These are phyloP conservation scores for Entomortierella chlamydospora DNA, from an alignment of 192 early-diverging fungal species.

Conservation along the genomic window DNA sequence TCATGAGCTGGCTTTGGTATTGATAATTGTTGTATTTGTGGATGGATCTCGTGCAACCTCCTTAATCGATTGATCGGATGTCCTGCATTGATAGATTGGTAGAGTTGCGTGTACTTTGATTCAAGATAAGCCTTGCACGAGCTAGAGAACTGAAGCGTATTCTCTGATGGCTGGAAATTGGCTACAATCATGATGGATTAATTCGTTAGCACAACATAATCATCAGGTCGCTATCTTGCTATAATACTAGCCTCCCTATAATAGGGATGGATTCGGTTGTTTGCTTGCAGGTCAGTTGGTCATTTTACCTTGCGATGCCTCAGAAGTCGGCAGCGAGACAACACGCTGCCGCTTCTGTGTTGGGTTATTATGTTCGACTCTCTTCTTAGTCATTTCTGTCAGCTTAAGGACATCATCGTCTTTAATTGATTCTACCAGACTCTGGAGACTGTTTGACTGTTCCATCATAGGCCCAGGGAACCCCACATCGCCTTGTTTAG, in stretches of 20 bases:
- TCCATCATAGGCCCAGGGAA: conserved; percentile 19
- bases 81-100: conserved; percentile 37
- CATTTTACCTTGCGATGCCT: conserved; percentile 29
- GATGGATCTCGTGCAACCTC: conserved; percentile 23
- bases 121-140: conserved; percentile 33
- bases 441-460: conserved; percentile 46
- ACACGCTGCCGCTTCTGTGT: conserved; percentile 45
- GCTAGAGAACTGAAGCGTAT: conserved; percentile 38
- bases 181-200: neutral
- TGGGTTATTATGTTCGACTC: conserved; percentile 50
- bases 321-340: conserved; percentile 32
- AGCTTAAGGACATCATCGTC: conserved; percentile 50
- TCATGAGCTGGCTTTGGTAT: conserved; percentile 7
- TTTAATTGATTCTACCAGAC: conserved; percentile 47
- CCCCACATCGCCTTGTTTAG: neutral
- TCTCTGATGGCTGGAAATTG: conserved; percentile 48
- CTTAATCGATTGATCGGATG: conserved; percentile 35
- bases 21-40: conserved; percentile 24
- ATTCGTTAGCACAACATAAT: too few species aligned
- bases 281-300: neutral
- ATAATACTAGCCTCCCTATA: neutral
- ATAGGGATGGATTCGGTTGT: too few species aligned
- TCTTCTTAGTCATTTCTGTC: conserved; percentile 53
- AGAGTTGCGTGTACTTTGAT: conserved; percentile 29
- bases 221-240: neutral